phyloP scores from a whole-genome alignment of 805 yeast genomes.

The Hanseniaspora nectarophila region DNA sequence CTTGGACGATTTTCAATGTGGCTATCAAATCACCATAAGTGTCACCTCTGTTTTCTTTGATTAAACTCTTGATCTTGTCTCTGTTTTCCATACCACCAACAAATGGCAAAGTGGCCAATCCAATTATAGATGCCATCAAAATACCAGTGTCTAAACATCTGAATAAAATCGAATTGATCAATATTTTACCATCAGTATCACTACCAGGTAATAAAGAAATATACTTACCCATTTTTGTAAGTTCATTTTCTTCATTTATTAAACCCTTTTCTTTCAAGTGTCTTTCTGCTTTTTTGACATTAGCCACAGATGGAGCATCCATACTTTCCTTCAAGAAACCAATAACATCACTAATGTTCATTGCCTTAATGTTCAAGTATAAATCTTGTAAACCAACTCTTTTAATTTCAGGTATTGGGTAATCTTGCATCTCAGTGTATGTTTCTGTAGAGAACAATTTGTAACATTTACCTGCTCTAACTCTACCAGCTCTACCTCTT shows the following conservation, averaged over 20 bases:
- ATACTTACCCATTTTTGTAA: slow-evolving; percentile 71
- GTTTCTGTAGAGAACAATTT: slow-evolving; percentile 61
- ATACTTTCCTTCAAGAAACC: slow-evolving; percentile 61
- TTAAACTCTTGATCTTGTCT: slow-evolving; percentile 45
- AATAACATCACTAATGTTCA: slow-evolving; percentile 68
- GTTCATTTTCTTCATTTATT: slow-evolving; percentile 33
- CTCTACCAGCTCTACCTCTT: slow-evolving; percentile 98
- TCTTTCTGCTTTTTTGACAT: slow-evolving; percentile 32
- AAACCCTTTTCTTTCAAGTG: slow-evolving; percentile 64
- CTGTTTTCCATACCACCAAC: slow-evolving; percentile 49
- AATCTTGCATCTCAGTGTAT: slow-evolving; percentile 46
- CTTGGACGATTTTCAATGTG: slow-evolving; percentile 44
- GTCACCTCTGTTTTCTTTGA: slow-evolving; percentile 26
- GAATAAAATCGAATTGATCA: slow-evolving; percentile 69
- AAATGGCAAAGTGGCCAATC: slow-evolving; percentile 61
- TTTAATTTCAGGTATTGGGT: slow-evolving; percentile 81
- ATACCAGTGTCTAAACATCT: slow-evolving; percentile 68
- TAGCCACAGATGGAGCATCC: slow-evolving; percentile 56
- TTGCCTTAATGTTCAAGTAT: slow-evolving; percentile 71
- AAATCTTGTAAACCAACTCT: slow-evolving; percentile 74
- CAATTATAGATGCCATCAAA: slow-evolving; percentile 66
- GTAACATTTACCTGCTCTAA: slow-evolving; percentile 67
- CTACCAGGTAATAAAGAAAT: slow-evolving; percentile 69
- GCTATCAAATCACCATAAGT: slow-evolving; percentile 71
- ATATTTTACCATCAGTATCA: slow-evolving; percentile 75